Conservation (phyloP, 2,329 filamentous ascomycete genomes). For the Xylariomycetidae sp. region DNA sequence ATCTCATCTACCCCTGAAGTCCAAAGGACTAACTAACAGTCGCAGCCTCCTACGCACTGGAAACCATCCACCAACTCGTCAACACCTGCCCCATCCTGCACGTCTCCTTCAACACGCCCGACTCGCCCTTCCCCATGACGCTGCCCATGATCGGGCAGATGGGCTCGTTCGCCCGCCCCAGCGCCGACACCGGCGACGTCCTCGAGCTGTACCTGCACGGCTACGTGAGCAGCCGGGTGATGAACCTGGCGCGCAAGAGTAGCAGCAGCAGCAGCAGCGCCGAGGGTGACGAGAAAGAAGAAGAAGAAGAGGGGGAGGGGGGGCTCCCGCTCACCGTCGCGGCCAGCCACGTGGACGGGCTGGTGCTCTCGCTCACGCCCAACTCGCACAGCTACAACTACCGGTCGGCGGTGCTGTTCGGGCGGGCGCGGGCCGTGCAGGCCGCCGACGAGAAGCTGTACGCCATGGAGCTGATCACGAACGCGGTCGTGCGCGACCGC, state of each 20-base stretch:
- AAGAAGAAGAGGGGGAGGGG: slow-evolving; percentile 29
- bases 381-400: slow-evolving; percentile 85
- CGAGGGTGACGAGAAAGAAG: slow-evolving; percentile 28
- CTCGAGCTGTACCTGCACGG: slow-evolving; percentile 78
- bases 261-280: slow-evolving; percentile 1
- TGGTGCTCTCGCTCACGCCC: slow-evolving; percentile 73
- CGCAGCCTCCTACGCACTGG: slow-evolving; percentile 63
- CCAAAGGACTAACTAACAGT: slow-evolving; percentile 9
- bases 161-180: slow-evolving; percentile 62
- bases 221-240: slow-evolving; percentile 73
- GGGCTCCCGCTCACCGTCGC: slow-evolving; percentile 68
- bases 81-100: slow-evolving; percentile 70
- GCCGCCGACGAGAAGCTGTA: slow-evolving; percentile 66
- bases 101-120: slow-evolving; percentile 64
- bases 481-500: slow-evolving; percentile 62
- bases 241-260: slow-evolving; percentile 48
- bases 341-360: slow-evolving; percentile 70
- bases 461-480: slow-evolving; percentile 73
- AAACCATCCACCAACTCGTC: slow-evolving; percentile 68
- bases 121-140: slow-evolving; percentile 66
- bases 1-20: too few relatives aligned
- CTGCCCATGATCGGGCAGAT: slow-evolving; percentile 85
- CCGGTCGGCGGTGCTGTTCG: slow-evolving; percentile 72
- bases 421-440: slow-evolving; percentile 62
- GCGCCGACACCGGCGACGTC: slow-evolving; percentile 54